Evolutionary conservation across 2,329 filamentous ascomycete genomes (phyloP).

Genomic region (Cladosporium oxysporum): DNA sequence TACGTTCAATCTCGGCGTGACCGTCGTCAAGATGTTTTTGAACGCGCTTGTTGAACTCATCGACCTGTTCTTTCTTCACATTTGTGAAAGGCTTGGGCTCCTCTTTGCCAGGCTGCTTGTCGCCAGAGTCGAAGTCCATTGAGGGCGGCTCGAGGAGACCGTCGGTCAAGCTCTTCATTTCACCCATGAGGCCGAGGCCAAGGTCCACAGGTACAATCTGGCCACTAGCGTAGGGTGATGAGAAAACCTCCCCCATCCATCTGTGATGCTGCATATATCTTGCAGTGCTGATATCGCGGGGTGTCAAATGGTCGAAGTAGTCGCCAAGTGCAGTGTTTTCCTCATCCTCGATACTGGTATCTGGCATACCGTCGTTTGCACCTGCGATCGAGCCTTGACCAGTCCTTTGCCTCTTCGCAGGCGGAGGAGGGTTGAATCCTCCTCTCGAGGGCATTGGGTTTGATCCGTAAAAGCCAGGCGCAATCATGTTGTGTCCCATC

Average conservation of each 20-base stretch:
- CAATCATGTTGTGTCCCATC: constrained; percentile 25
- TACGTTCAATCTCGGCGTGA: constrained; percentile 77
- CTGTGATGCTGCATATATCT: constrained; percentile 95
- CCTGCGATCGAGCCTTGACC: constrained; percentile 42
- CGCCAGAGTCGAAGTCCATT: constrained; percentile 23
- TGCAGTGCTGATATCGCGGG: constrained; percentile 81
- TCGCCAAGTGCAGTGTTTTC: constrained; percentile 87
- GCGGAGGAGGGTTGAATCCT: constrained; percentile 38
- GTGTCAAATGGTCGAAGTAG: constrained; percentile 84
- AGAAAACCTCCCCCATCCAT: constrained; percentile 98
- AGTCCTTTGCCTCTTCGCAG: constrained; percentile 49
- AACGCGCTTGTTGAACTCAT: constrained; percentile 80
- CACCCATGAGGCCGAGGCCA: constrained; percentile 75
- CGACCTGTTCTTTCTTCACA: constrained; percentile 73
- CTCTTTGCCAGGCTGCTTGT: constrained; percentile 43
- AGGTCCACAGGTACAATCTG: constrained; percentile 88
- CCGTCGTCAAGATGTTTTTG: constrained; percentile 70
- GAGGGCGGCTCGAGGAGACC: constrained; percentile 73
- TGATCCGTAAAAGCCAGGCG: constrained; percentile 18
- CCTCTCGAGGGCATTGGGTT: constrained; percentile 26
- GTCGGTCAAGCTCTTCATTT: constrained; percentile 77
- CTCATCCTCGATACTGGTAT: constrained; percentile 72
- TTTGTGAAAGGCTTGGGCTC: constrained; percentile 57
- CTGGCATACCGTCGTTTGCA: constrained; percentile 44
- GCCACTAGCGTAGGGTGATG: constrained; percentile 80